Evolutionary conservation across 2,329 filamentous ascomycete species (phyloP), one percentile per base, ranked within the genome.

Genomic region (Arthrobotrys iridis): DNA sequence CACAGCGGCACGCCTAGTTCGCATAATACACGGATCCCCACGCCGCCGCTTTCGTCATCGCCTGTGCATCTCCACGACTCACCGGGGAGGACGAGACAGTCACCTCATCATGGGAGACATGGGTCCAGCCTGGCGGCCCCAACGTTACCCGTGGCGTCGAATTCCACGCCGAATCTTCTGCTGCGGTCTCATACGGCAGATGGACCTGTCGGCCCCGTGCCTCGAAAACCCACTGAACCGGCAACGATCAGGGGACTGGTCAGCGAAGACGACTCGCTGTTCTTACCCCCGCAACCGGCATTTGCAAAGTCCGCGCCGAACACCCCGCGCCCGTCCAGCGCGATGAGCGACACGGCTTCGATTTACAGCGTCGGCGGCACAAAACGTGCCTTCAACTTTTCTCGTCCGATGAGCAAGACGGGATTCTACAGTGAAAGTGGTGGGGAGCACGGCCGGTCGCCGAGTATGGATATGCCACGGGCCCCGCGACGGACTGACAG

Each of bases 371-470:
- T 86, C 46, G 86, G 83, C 52, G 85, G 87, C 10, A 83, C 82
- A 33, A 83, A 84, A 13, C 91, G 93, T 0, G 88, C 91, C 0
- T 94, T 96, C 83, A 98, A 99, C 82, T 98, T 98, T 82, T 98
- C 95, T 0, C 88, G 95, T 45, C 95, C 95, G 0, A 83, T 96
- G 75, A 97, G 94, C 82, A 80, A 91, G 75, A 86, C 87, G 0
- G 89, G 88, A 2, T 87, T 90, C 66, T 82, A 87, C 28, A 84
- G 89, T 58, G 85, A 86, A 4, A 89, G 91, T 77, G 90, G 92
- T 30, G 85, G 24, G 26, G n/a, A 15, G 1, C 10, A 24, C 13
- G 86, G 90, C 67, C 92, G 90, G 0, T 90, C 91, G 1, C 85
- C 91, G 24, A 93, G 90, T 81, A 88, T 92, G 85, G 87, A 88